Percentiles rank a stretch among this genome's conserved stretches.
phyloP scores from a whole-genome alignment of 192 early-diverging fungal species.

The Coemansia interrupta region DNA sequence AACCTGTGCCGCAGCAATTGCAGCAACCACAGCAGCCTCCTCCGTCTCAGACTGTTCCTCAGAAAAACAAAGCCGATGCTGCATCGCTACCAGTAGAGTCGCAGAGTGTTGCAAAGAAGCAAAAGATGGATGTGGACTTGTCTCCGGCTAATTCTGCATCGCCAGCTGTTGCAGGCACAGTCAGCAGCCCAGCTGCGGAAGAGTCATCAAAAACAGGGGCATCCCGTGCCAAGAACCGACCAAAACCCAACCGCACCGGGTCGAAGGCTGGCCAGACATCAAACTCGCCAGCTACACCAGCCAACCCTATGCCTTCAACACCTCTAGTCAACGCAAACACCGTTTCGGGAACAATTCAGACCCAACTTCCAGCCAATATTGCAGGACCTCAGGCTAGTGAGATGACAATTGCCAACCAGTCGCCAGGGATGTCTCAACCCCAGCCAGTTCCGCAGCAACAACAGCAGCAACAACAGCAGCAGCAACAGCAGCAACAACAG shows the following conservation, averaged over 20 bases:
- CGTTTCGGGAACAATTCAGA: background rate
- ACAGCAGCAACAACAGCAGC: background rate
- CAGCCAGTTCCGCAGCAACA: background rate
- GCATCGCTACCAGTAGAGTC: background rate
- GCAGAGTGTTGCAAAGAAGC: slow-evolving; percentile 12
- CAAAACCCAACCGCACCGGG: slow-evolving; percentile 12
- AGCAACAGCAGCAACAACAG: background rate
- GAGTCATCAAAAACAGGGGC: slow-evolving; percentile 19
- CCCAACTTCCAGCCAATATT: background rate
- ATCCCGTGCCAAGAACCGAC: slow-evolving; percentile 22
- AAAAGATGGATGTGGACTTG: slow-evolving; percentile 17
- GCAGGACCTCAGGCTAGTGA: too few relatives aligned
- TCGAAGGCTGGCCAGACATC: slow-evolving; percentile 25
- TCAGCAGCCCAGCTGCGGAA: slow-evolving; percentile 9
- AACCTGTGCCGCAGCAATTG: background rate
- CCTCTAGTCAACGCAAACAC: background rate
- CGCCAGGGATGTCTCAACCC: background rate
- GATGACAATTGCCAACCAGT: too few relatives aligned
- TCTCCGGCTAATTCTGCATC: background rate
- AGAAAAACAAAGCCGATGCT: slow-evolving; percentile 34
- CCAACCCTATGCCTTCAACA: slow-evolving; percentile 12
- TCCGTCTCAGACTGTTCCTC: slow-evolving; percentile 16
- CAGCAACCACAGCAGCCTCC: slow-evolving; percentile 2
- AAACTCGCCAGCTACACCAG: slow-evolving; percentile 38
- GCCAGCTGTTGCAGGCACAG: background rate